Evolutionary conservation across 768 basidiomycete species (phyloP), one percentile per base, ranked within the genome.

Genomic region (Pisolithus marmoratus): DNA sequence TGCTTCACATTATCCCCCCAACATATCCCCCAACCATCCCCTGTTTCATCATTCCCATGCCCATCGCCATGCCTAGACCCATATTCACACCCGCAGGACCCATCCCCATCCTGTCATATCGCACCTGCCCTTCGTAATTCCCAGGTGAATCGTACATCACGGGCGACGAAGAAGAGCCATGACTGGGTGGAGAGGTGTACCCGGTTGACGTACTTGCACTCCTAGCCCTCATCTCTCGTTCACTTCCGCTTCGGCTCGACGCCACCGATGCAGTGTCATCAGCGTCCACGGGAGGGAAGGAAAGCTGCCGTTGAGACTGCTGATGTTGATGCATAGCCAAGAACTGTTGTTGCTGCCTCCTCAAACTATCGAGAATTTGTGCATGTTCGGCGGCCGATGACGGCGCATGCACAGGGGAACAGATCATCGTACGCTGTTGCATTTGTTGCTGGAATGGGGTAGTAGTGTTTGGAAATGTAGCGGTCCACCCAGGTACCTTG

Each of bases 231-330:
- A 45, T 45, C 4, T 45, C 43, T 26, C 43, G 29, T 29, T 29
- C 64, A 38, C 67, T 63, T 24, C 54, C 63, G 19, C 62, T 61
- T 8, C 63, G 63, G 37, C 61, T 66, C 23, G 74, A 75, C 20
- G 69, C 61, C 20, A 74, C 69, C 15, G 70, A 72, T 2, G 72
- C 69, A 0, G 64, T 42, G 49, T 75, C 73, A 46, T 76, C 74
- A 3, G 64, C 65, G 58, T 74, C 73, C 23, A 17, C 19, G 29
- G 59, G 53, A 27, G 70, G 60, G 37, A 58, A 65, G 11, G 57
- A 46, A 52, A 63, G 52, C 15, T 52, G 54, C 15, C 55, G 38
- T 7, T 58, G 64, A 37, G 60, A 66, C n/a, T 59, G 57, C 20
- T 7, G 45, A 8, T 17, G n/a, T 38, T 67, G 71, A 37, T 65